Percentiles rank a stretch among this genome's conserved stretches.
These are phyloP conservation scores for Punica granatum DNA, from an alignment of 345 rosid species.

Conservation along the genomic window DNA sequence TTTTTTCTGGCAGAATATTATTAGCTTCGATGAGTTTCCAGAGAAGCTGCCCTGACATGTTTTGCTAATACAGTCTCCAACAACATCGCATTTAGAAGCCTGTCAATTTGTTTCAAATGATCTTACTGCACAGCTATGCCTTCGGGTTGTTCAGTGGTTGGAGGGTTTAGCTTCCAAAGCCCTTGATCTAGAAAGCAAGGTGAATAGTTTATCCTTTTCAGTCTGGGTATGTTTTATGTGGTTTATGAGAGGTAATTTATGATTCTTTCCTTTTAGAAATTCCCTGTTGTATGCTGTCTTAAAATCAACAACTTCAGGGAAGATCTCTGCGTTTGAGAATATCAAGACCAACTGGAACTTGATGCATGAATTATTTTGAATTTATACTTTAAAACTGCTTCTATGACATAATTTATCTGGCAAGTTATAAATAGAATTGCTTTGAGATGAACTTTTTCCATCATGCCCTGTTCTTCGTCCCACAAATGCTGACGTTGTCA, in stretches of 20 bases:
- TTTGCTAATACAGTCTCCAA: constrained; percentile 47
- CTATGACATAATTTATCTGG: background rate
- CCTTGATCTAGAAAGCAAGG: constrained; percentile 94
- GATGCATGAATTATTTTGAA: too few species aligned
- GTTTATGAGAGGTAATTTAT: background rate
- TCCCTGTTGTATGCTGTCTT: background rate
- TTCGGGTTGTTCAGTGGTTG: constrained; percentile 91
- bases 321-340: background rate
- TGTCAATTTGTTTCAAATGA: constrained; percentile 79
- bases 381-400: background rate
- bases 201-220: constrained; percentile 16
- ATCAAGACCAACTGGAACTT: background rate
- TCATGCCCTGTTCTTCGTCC: background rate
- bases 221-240: background rate
- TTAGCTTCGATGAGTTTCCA: background rate
- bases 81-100: constrained; percentile 94
- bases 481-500: background rate
- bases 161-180: constrained; percentile 93
- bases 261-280: background rate
- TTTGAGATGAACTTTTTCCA: background rate
- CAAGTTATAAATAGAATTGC: background rate
- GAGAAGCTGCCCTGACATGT: constrained; percentile 9
- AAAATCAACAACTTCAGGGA: background rate
- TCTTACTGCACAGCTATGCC: constrained; percentile 89
- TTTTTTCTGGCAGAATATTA: background rate